A percentile compares a stretch with the other conserved stretches of the same genome.
These are phyloP conservation scores for Neotropicomus parvogracilis DNA, from an alignment of 1,284 basidiomycete genomes.

Conservation along the genomic window DNA sequence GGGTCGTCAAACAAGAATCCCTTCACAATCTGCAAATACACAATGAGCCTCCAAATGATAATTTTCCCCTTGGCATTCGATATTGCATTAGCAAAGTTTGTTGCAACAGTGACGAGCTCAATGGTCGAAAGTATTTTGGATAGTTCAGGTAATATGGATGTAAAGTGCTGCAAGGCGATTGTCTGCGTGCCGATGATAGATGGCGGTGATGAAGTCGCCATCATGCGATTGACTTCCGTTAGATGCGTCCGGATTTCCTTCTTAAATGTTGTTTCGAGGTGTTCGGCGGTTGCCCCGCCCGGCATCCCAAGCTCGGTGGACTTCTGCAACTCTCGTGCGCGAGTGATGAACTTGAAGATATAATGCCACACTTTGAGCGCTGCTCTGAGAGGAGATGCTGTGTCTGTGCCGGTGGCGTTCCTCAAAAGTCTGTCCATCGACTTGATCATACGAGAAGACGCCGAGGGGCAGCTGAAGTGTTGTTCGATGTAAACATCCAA, in stretches of 20 bases:
- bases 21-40: conserved; percentile 89
- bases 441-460: conserved; percentile 77
- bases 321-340: conserved; percentile 85
- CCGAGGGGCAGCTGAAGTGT: conserved; percentile 79
- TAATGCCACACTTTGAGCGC: conserved; percentile 97
- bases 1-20: conserved; percentile 84
- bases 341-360: conserved; percentile 90
- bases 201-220: conserved; percentile 74
- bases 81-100: conserved; percentile 84
- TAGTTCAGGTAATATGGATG: conserved; percentile 87
- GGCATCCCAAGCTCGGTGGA: conserved; percentile 75
- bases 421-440: conserved; percentile 84
- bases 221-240: conserved; percentile 81
- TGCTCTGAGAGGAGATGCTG: conserved; percentile 75
- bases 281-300: conserved; percentile 76
- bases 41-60: conserved; percentile 89
- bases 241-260: conserved; percentile 76
- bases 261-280: conserved; percentile 84
- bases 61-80: conserved; percentile 81
- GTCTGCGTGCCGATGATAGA: conserved; percentile 96
- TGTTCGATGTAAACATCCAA: conserved; percentile 90
- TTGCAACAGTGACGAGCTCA: conserved; percentile 83
- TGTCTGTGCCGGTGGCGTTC: conserved; percentile 72
- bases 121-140: conserved; percentile 74
- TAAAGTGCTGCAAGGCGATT: conserved; percentile 90